Evolutionary conservation across 208 protist species (phyloP).

Genomic region (Crithidia acanthocephali): DNA sequence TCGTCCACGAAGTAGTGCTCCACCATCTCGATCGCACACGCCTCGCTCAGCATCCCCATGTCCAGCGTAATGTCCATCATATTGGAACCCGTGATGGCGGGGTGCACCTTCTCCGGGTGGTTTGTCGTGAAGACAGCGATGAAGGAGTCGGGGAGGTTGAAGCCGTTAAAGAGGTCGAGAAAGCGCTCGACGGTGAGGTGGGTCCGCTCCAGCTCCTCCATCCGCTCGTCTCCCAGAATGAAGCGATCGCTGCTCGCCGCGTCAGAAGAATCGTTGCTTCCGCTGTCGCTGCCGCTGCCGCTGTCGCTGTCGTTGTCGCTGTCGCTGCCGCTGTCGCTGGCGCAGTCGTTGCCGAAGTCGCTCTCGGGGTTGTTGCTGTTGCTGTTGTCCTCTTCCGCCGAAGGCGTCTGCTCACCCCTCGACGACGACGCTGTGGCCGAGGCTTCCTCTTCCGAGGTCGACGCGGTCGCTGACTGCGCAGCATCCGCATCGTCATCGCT

Average conservation of each 20-base stretch:
- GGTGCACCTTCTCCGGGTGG: conserved; percentile 82
- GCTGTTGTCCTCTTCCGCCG: conserved; percentile 1
- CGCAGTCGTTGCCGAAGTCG: background rate
- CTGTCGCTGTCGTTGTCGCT: conserved; percentile 20
- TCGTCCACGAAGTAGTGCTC: conserved; percentile 60
- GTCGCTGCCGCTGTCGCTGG: conserved; percentile 3
- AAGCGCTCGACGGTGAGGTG: conserved; percentile 88
- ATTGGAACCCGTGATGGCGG: conserved; percentile 58
- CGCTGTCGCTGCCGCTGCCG: background rate
- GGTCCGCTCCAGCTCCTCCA: conserved; percentile 36
- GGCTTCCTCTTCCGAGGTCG: too few relatives aligned
- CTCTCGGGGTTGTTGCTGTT: background rate
- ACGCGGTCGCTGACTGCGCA: too few relatives aligned
- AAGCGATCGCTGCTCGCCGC: conserved; percentile 10
- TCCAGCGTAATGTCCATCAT: conserved; percentile 73
- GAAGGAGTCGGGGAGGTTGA: conserved; percentile 74
- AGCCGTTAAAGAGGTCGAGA: conserved; percentile 87
- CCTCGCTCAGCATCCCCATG: conserved; percentile 56
- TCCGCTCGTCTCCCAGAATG: conserved; percentile 10
- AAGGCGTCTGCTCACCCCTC: too few relatives aligned
- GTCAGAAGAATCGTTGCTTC: background rate
- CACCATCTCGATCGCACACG: conserved; percentile 57
- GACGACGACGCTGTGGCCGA: too few relatives aligned
- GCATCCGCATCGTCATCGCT: conserved; percentile 25
- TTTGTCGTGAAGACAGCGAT: conserved; percentile 94